Percentiles rank a stretch among this genome's conserved stretches.
These are phyloP conservation scores for Agaricales sp. DNA, from an alignment of 1,284 basidiomycete genomes.

Conservation along the genomic window DNA sequence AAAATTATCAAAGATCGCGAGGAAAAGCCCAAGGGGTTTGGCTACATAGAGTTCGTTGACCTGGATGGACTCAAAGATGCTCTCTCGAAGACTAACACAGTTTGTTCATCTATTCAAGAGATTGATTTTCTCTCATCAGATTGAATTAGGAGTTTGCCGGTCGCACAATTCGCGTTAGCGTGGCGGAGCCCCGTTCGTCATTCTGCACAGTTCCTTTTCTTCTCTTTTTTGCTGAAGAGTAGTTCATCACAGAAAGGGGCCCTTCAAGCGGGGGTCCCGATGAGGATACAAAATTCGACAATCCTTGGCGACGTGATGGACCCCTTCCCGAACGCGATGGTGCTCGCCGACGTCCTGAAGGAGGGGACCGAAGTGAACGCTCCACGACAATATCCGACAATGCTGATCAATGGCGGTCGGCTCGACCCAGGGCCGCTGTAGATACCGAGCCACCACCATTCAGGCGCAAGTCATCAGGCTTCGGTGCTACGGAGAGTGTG, in stretches of 20 bases:
- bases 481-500: conserved; percentile 38
- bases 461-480: conserved; percentile 47
- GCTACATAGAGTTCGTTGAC: conserved; percentile 90
- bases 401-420: conserved; percentile 64
- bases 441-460: conserved; percentile 38
- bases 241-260: no score
- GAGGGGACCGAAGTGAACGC: conserved; percentile 32
- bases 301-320: conserved; percentile 81
- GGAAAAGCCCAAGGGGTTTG: conserved; percentile 95
- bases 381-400: conserved; percentile 43
- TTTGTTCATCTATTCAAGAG: conserved; percentile 25
- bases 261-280: conserved; percentile 35
- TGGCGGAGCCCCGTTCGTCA: conserved; percentile 69
- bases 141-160: conserved; percentile 71
- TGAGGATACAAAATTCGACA: conserved; percentile 68
- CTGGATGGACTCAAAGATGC: conserved; percentile 81
- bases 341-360: conserved; percentile 56
- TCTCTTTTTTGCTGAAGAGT: no score
- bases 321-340: conserved; percentile 69
- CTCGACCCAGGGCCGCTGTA: conserved; percentile 27
- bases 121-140: no score
- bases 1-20: conserved; percentile 90
- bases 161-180: conserved; percentile 80
- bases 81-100: conserved; percentile 52
- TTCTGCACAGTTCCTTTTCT: background rate